Percentiles rank a stretch among this genome's conserved stretches.
phyloP scores from a whole-genome alignment of 768 basidiomycete genomes.

The Harrya chromipes region DNA sequence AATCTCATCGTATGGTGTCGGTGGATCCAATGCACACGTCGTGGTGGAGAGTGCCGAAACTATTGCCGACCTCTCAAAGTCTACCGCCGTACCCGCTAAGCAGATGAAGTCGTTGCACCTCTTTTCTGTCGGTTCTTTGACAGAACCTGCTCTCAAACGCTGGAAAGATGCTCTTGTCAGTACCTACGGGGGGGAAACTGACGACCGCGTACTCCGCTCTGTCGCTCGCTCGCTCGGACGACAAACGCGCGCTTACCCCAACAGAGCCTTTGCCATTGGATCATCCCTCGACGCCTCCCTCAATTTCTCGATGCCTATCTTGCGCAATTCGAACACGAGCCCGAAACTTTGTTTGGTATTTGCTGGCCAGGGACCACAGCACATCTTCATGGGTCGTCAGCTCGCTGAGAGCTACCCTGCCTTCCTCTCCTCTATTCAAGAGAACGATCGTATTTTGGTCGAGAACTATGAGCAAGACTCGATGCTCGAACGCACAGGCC shows the following conservation, averaged over 20 bases:
- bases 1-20: constrained; percentile 33
- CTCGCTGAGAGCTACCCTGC: constrained; percentile 31
- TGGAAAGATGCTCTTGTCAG: constrained; percentile 23
- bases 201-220: constrained; percentile 24
- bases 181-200: constrained; percentile 16
- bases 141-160: constrained; percentile 22
- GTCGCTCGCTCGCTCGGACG: constrained; percentile 27
- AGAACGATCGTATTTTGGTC: constrained; percentile 33
- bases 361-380: constrained; percentile 37
- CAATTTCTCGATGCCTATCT: constrained; percentile 30
- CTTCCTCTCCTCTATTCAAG: constrained; percentile 29
- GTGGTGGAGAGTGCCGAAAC: constrained; percentile 28
- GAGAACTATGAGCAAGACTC: constrained; percentile 28
- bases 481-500: constrained; percentile 32
- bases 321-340: constrained; percentile 20
- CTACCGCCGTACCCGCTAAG: background rate
- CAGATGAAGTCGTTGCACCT: constrained; percentile 22
- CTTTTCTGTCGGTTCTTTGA: constrained; percentile 28
- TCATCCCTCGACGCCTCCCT: constrained; percentile 18
- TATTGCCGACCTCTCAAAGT: constrained; percentile 11
- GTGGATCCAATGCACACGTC: constrained; percentile 34
- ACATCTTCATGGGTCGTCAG: constrained; percentile 36
- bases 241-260: constrained; percentile 30
- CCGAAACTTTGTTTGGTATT: constrained; percentile 36
- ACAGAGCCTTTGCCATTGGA: constrained; percentile 25